Conservation (phyloP, 2,329 filamentous ascomycete species). For the Fusarium goolgardi region DNA sequence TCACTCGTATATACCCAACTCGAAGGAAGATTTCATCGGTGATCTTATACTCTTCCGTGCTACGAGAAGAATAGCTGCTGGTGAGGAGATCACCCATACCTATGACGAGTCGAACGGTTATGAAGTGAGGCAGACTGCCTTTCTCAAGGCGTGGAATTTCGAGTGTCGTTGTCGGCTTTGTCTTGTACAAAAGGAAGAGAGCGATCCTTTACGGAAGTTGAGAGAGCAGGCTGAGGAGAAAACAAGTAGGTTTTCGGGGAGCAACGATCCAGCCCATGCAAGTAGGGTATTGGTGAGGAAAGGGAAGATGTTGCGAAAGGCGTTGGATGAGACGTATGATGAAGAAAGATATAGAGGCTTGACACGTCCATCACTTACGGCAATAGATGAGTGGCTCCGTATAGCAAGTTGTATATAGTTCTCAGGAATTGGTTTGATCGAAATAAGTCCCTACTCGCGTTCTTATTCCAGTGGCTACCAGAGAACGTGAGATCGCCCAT, state of each 20-base stretch:
- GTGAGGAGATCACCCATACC: conserved; percentile 51
- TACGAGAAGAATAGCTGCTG: conserved; percentile 45
- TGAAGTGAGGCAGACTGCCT: conserved; percentile 34
- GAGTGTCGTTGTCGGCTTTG: conserved; percentile 54
- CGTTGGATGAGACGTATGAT: conserved; percentile 48
- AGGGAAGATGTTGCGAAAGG: conserved; percentile 41
- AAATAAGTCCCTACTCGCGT: background rate
- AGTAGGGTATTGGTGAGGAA: conserved; percentile 39
- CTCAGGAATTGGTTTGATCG: background rate
- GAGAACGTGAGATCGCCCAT: background rate
- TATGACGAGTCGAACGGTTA: conserved; percentile 49
- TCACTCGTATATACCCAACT: conserved; percentile 56
- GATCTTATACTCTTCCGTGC: conserved; percentile 56
- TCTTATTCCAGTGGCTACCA: background rate
- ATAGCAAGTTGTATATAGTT: background rate
- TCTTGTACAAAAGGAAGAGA: conserved; percentile 46
- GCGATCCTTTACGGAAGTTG: conserved; percentile 23
- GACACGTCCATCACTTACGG: conserved; percentile 37
- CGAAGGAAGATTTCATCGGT: conserved; percentile 53
- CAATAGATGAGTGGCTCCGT: conserved; percentile 49
- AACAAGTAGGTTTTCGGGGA: conserved; percentile 34
- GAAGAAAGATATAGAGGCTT: conserved; percentile 42
- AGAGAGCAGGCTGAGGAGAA: conserved; percentile 40
- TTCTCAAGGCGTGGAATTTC: conserved; percentile 54
- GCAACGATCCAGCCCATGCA: conserved; percentile 9